Percentiles rank a stretch among this genome's conserved stretches.
Conservation (phyloP, 208 protist species). For the Trichomonas vaginalis region DNA sequence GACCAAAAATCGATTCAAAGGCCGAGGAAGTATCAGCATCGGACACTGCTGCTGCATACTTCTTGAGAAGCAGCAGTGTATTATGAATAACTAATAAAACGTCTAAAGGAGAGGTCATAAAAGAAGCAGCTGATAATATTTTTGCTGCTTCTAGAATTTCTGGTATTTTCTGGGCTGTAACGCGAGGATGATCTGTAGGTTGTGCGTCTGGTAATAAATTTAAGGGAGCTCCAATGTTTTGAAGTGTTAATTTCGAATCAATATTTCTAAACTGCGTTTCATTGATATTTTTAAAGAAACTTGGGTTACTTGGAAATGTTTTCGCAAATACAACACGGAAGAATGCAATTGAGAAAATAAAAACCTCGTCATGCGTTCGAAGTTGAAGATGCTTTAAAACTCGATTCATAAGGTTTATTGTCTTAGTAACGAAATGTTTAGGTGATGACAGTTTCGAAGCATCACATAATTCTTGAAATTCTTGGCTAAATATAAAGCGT, state of each 20-base stretch:
- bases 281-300: not conserved
- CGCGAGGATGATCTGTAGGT: not conserved
- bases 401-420: too few species aligned
- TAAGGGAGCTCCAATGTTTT: not conserved
- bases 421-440: too few species aligned
- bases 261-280: not conserved
- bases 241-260: not conserved
- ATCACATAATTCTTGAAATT: too few species aligned
- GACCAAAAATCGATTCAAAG: not conserved
- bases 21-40: not conserved
- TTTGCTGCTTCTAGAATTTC: not conserved
- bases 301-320: not conserved
- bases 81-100: not conserved
- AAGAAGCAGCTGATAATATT: not conserved
- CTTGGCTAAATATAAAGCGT: too few species aligned
- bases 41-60: not conserved
- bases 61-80: not conserved
- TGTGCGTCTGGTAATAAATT: not conserved
- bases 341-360: not conserved
- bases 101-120: not conserved
- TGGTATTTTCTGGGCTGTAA: not conserved
- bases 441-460: too few species aligned
- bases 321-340: not conserved
- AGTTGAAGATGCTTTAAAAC: too few species aligned
- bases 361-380: too few species aligned